Evolutionary conservation across 768 basidiomycete species (phyloP).

Genomic region (Boletales sp.): DNA sequence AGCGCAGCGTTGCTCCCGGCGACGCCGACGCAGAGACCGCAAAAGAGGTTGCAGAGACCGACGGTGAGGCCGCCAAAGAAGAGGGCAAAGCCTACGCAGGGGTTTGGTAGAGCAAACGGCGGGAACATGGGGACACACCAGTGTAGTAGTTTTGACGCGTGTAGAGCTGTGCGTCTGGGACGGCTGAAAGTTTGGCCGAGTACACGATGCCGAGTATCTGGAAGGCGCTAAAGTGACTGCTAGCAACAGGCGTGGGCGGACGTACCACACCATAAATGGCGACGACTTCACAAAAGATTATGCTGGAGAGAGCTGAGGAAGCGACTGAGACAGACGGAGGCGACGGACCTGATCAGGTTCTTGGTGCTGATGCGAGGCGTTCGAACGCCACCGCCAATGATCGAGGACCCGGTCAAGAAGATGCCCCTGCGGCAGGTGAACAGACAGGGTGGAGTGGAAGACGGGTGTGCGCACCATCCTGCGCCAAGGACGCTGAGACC

Average conservation of each 20-base stretch:
- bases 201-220: slow-evolving; percentile 97
- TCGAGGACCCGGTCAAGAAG: slow-evolving; percentile 94
- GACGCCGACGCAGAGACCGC: slow-evolving; percentile 91
- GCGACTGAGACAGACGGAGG: background rate
- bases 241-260: slow-evolving; percentile 5
- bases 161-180: slow-evolving; percentile 69
- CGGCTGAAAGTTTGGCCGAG: slow-evolving; percentile 67
- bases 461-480: slow-evolving; percentile 66
- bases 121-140: slow-evolving; percentile 39
- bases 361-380: slow-evolving; percentile 94
- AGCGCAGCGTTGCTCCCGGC: slow-evolving; percentile 95
- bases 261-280: slow-evolving; percentile 95
- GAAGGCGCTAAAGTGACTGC: too few species aligned
- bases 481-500: slow-evolving; percentile 93
- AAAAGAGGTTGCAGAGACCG: slow-evolving; percentile 90
- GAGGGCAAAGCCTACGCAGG: slow-evolving; percentile 69
- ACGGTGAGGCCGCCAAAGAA: slow-evolving; percentile 98
- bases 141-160: slow-evolving; percentile 91
- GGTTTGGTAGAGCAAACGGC: background rate
- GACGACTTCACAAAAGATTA: slow-evolving; percentile 99
- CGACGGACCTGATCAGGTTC: slow-evolving; percentile 86
- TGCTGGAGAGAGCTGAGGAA: slow-evolving; percentile 42
- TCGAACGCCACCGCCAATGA: slow-evolving; percentile 92
- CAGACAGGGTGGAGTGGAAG: background rate
- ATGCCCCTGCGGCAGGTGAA: slow-evolving; percentile 70